Evolutionary conservation across 805 yeast species (phyloP), one percentile per base, ranked within the genome.

Genomic region (Yarrowia sp.): DNA sequence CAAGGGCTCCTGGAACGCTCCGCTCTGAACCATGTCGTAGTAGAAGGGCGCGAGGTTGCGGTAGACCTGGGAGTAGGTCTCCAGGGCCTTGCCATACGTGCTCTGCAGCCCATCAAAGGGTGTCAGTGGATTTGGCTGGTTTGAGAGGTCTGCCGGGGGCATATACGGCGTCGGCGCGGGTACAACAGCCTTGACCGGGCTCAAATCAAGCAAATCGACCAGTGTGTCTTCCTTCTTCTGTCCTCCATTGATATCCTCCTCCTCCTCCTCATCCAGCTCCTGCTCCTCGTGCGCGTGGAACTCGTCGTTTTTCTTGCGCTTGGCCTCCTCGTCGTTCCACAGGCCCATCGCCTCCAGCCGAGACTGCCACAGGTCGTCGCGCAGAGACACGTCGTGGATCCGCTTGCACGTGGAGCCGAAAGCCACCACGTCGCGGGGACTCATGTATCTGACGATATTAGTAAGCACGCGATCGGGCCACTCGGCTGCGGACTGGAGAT

Each of bases 31-130:
- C 24, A 82, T 68, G 64, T 83, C 84, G n/a, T 66, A 66, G 68
- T 82, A 83, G 63, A 78, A 78, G 8, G 77, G 78, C 21, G 69
- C 72, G 41, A 82, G 69, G 16, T 77, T 68, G 39, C 70, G 70
- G 63, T 76, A 73, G 13, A 83, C 44, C 24, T 29, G 7, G n/a
- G 67, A 19, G 21, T 63, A 63, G 8, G 56, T 63, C 19, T n/a
- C 56, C n/a, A 65, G 33, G 1, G 69, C 65, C 14, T 66, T 49
- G n/a, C 66, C 65, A 8, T 53, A 42, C 14, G 51, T 32, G 59
- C 66, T 63, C 16, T 53, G 22, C 38, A 65, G 53, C 7, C 60
- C 44, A 19, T 63, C 63, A 35, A 67, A 62, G 1, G 65, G 64
- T 32, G 58, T 66, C 64, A 55, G 9, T 9, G 61, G 61, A 19